Base-by-base conservation (phyloP, 2,329 filamentous ascomycete genomes). In the Verticillium zaregamsianum region DNA sequence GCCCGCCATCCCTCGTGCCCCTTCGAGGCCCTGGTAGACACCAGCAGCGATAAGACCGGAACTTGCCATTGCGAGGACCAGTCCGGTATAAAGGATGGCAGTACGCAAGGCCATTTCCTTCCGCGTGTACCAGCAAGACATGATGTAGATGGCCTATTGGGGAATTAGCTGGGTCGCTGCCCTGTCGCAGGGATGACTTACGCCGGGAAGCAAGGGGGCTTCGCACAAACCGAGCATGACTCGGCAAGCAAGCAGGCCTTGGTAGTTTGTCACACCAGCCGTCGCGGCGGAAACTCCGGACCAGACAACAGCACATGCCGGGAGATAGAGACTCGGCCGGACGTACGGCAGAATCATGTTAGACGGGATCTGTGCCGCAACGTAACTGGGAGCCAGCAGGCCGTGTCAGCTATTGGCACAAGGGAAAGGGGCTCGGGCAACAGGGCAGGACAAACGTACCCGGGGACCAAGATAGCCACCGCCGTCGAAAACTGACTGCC, bases 141-240 rank as follows among this genome's bases (percentile, higher is more conserved):
- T 78, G 66, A 85, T 89, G 74, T 87, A 90, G 4, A 80, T 68
- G 0, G 73, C 73, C 0, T 55, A 17, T 40, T 6, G 45, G 12
- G 6, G 2, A 32, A 14, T 35, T 37, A 35, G 20, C 31, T 39
- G 3, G 31, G n/a, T 23, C 11, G 17, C 8, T 12, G 17, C 6
- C 20, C 25, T 11, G 28, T 8, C 5, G 6, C 5, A 6, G 17
- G 14, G 7, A 8, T 31, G 6, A 61, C 64, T 37, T 61, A 62
- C 63, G 32, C 65, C 66, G 3, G 62, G 64, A 23, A 65, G 64
- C 52, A 65, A 60, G 20, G 64, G 64, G 3, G 64, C 64, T 45
- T 65, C 62, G 5, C 63, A 62, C 2, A 64, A 5, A 3, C 64
- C 64, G 3, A 65, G 40, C 17, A 57, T 32, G 14, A 65, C 37